Conservation (phyloP, 768 basidiomycete genomes). For the Termitomyces eurrhizus region DNA sequence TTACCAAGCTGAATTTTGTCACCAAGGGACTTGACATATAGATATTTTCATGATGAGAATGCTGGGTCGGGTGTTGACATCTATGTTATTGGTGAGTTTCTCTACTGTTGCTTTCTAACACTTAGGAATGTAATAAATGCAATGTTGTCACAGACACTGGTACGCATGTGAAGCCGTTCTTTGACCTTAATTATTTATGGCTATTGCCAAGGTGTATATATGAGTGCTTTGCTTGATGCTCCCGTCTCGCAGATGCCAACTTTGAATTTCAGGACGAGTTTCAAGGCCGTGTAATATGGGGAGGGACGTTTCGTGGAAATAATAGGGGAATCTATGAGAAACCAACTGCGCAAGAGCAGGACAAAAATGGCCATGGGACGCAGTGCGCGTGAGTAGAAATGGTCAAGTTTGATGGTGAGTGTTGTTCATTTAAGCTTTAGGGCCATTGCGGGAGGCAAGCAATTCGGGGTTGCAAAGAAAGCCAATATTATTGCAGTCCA, state of each 20-base stretch:
- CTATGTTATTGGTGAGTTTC: background rate
- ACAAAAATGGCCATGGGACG: background rate
- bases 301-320: background rate
- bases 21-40: background rate
- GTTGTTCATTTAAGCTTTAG: background rate
- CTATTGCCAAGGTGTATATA: background rate
- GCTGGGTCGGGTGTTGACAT: background rate
- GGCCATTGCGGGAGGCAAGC: background rate
- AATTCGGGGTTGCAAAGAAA: background rate
- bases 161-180: background rate
- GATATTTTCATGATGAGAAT: background rate
- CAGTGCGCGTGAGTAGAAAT: background rate
- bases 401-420: background rate
- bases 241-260: no score
- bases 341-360: background rate
- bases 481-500: background rate
- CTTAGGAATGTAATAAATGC: no score
- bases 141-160: background rate
- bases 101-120: background rate
- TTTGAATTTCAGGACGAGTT: background rate
- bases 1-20: no score
- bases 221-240: background rate
- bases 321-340: background rate
- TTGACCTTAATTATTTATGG: background rate
- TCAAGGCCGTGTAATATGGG: background rate